phyloP scores from a whole-genome alignment of 2,329 filamentous ascomycete species.

The Colletotrichum filicis region DNA sequence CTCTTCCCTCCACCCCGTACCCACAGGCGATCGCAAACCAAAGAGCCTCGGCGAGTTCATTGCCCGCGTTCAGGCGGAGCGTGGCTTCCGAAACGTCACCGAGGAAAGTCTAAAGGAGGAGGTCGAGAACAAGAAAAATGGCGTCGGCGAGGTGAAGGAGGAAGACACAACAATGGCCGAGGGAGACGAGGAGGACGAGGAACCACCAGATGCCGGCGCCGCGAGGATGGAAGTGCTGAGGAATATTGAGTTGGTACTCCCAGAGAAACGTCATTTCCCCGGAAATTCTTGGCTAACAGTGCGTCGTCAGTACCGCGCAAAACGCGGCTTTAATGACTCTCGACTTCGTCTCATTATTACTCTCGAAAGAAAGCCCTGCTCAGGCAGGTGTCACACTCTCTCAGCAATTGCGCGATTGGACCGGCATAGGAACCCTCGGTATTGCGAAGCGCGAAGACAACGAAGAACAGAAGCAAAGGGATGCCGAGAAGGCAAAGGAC shows the following conservation, averaged over 20 bases:
- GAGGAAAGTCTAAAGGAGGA: conserved; percentile 79
- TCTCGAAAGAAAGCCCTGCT: conserved; percentile 83
- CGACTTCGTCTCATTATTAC: conserved; percentile 84
- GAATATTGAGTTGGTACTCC: conserved; percentile 63
- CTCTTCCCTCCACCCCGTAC: conserved; percentile 73
- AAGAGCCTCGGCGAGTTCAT: conserved; percentile 80
- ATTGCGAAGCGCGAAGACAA: conserved; percentile 73
- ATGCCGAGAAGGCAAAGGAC: conserved; percentile 53
- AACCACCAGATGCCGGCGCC: conserved; percentile 53
- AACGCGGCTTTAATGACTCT: conserved; percentile 76
- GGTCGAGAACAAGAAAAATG: conserved; percentile 64
- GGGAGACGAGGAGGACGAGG: conserved; percentile 50
- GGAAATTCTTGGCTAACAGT: conserved; percentile 35
- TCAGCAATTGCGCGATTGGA: conserved; percentile 73
- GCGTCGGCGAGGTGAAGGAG: conserved; percentile 57
- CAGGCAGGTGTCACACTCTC: conserved; percentile 78
- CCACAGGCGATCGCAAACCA: conserved; percentile 65
- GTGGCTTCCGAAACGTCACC: conserved; percentile 83
- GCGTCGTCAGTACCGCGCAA: conserved; percentile 55
- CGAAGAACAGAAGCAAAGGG: conserved; percentile 45
- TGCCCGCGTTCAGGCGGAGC: conserved; percentile 79
- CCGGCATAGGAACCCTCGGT: conserved; percentile 80
- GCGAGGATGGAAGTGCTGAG: conserved; percentile 68
- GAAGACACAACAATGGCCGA: conserved; percentile 53
- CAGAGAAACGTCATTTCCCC: background rate